phyloP scores from a whole-genome alignment of 331 rosid genomes.

The Telfairia occidentalis region DNA sequence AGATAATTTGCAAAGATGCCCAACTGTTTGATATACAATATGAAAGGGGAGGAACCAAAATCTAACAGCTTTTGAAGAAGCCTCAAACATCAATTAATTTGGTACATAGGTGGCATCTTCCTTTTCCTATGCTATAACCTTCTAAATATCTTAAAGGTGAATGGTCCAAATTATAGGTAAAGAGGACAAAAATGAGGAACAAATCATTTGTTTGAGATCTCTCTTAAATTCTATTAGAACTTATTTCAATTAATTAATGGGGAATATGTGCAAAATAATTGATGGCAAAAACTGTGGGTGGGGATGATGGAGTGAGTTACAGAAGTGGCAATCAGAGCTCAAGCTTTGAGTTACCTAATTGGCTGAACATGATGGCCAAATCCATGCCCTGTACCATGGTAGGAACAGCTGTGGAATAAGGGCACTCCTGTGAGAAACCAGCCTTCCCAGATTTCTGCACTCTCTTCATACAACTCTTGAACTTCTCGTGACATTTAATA shows the following conservation, averaged over 20 bases:
- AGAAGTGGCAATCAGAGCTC: conserved; percentile 23
- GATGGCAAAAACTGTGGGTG: neutral
- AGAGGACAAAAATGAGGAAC: neutral
- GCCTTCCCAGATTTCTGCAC: conserved; percentile 48
- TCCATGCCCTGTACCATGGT: conserved; percentile 81
- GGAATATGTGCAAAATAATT: neutral
- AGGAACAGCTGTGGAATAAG: conserved; percentile 39
- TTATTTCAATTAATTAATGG: neutral
- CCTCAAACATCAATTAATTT: neutral
- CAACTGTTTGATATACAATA: neutral
- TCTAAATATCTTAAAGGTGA: neutral
- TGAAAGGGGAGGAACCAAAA: neutral
- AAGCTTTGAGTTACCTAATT: conserved; percentile 19
- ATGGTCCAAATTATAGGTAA: neutral
- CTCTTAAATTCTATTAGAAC: neutral
- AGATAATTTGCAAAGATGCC: neutral
- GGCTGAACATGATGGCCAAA: conserved; percentile 57
- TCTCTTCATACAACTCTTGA: conserved; percentile 50
- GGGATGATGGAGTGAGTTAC: neutral
- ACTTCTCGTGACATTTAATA: conserved; percentile 54
- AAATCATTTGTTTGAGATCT: neutral
- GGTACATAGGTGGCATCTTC: neutral
- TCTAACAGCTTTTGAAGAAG: neutral
- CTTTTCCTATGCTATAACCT: neutral
- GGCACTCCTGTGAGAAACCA: conserved; percentile 64